Evolutionary conservation across 2,329 filamentous ascomycete species (phyloP).

Genomic region (Parascedosporium putredinis): DNA sequence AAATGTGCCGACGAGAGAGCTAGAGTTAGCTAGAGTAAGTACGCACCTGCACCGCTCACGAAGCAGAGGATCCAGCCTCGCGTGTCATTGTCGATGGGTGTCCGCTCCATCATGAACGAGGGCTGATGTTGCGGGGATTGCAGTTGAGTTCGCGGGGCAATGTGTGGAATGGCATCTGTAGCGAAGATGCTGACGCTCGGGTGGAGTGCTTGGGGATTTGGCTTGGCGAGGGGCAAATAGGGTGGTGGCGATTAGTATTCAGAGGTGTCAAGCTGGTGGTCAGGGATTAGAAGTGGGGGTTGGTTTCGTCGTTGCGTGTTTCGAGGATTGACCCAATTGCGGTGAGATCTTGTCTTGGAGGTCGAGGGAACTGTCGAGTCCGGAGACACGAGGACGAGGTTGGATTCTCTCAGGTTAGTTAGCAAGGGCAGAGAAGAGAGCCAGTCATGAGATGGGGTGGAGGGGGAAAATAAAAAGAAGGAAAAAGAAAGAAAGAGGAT

Average conservation of each 20-base stretch:
- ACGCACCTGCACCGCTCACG: slow-evolving; percentile 63
- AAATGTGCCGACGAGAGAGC: neutral
- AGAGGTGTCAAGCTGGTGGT: neutral
- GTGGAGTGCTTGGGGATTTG: neutral
- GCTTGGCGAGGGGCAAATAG: neutral
- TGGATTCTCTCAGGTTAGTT: too few relatives aligned
- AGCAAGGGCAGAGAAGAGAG: too few relatives aligned
- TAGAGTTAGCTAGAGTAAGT: too few relatives aligned
- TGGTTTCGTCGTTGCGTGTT: too few relatives aligned
- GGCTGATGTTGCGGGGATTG: neutral
- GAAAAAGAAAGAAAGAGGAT: too few relatives aligned
- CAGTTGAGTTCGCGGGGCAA: neutral
- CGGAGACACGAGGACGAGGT: too few relatives aligned
- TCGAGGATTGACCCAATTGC: too few relatives aligned
- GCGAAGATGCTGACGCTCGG: too few relatives aligned
- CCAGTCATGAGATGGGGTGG: too few relatives aligned
- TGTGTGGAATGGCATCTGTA: neutral
- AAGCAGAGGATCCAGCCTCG: slow-evolving; percentile 89
- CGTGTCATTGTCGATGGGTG: slow-evolving; percentile 55
- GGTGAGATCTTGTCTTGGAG: too few relatives aligned
- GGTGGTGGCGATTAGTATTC: neutral
- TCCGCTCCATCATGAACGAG: slow-evolving; percentile 1
- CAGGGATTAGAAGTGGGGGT: neutral
- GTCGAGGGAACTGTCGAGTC: too few relatives aligned
- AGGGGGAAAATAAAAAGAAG: too few relatives aligned